Conservation (phyloP, 495 filamentous ascomycete genomes). For the Geopyxis carbonaria region DNA sequence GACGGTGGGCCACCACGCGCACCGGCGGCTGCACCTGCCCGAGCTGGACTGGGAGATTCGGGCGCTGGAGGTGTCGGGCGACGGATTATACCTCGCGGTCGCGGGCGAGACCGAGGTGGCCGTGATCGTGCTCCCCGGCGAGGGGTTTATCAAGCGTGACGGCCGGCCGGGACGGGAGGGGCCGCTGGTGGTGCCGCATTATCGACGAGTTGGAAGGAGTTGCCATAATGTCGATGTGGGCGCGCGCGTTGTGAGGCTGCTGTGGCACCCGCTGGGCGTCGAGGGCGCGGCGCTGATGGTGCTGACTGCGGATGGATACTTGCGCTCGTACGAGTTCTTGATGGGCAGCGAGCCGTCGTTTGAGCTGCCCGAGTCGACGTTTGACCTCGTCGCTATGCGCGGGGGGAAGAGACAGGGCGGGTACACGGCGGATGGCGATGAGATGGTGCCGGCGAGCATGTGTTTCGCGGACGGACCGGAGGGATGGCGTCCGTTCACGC, state of each 20-base stretch:
- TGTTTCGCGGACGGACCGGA: constrained; percentile 18
- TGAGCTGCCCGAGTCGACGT: constrained; percentile 15
- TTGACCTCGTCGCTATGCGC: constrained; percentile 17
- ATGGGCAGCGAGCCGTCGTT: constrained; percentile 18
- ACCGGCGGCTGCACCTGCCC: constrained; percentile 21
- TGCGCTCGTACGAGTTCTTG: constrained; percentile 23
- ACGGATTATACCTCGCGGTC: constrained; percentile 23
- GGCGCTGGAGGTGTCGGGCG: constrained; percentile 22
- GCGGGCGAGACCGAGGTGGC: constrained; percentile 21
- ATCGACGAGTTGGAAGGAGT: constrained; percentile 15
- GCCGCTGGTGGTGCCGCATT: constrained; percentile 8
- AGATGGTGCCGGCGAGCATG: constrained; percentile 22
- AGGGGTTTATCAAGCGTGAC: constrained; percentile 17
- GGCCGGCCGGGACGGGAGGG: constrained; percentile 7
- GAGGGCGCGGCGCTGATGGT: constrained; percentile 23
- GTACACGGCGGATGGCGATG: constrained; percentile 15
- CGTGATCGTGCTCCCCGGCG: constrained; percentile 20
- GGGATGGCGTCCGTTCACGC: constrained; percentile 23
- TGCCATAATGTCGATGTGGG: constrained; percentile 8
- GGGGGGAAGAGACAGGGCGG: constrained; percentile 16
- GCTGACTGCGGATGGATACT: constrained; percentile 18
- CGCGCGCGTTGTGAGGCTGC: constrained; percentile 14
- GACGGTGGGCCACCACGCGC: constrained; percentile 17
- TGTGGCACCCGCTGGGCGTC: constrained; percentile 25
- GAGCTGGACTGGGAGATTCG: constrained; percentile 21